These are phyloP conservation scores for Fusarium sp. DNA, from an alignment of 2,329 filamentous ascomycete genomes.

Conservation along the genomic window DNA sequence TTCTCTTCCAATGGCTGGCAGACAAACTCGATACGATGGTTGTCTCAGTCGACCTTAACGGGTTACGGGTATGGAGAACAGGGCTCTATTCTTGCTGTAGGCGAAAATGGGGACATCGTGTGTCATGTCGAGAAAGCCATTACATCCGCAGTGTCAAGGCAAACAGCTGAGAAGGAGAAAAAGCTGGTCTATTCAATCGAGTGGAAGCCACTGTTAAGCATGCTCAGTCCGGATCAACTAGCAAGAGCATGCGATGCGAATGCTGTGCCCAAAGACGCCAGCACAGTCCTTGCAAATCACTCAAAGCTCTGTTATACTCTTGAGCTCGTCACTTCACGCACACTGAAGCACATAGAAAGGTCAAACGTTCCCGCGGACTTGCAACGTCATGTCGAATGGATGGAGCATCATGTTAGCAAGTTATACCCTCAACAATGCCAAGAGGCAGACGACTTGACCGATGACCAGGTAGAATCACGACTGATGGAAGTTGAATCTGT, in stretches of 20 bases:
- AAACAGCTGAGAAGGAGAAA: neutral
- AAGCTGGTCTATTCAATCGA: conserved; percentile 7
- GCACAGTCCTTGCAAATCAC: neutral
- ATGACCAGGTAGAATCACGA: neutral
- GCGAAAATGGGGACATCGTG: neutral
- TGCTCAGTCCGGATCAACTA: neutral
- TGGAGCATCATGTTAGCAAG: conserved; percentile 15
- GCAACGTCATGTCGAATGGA: conserved; percentile 8
- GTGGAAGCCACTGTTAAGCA: conserved; percentile 10
- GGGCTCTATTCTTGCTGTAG: neutral
- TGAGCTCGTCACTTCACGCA: neutral
- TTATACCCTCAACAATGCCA: neutral
- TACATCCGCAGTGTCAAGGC: neutral
- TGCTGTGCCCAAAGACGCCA: neutral
- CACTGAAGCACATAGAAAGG: neutral
- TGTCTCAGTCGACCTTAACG: neutral
- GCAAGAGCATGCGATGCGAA: neutral
- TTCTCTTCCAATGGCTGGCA: conserved; percentile 2
- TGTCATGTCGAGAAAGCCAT: neutral
- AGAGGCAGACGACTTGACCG: neutral
- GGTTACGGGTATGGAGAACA: conserved; percentile 1
- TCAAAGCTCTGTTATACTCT: neutral
- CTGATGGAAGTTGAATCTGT: neutral
- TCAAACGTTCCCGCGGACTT: neutral
- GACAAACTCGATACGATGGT: neutral